Base-by-base conservation (phyloP, 495 filamentous ascomycete species). In the Apodospora peruviana region DNA sequence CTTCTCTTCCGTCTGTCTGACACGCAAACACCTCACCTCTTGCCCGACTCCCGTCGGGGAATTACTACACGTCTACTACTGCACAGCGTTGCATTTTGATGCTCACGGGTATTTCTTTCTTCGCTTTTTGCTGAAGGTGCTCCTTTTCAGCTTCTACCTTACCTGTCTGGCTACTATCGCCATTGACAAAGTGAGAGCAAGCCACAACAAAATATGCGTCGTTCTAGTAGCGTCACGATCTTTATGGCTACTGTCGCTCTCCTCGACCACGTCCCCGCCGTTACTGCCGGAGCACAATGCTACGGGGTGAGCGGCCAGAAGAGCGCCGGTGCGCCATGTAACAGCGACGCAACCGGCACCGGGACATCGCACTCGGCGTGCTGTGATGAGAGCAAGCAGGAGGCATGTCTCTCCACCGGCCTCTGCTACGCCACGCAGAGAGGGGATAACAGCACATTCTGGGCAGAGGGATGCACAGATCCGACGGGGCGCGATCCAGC, bases 401-500 rank as follows among this genome's bases (percentile, higher is more conserved):
- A 66, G 25, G 62, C 60, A 0, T 66, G 62, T 35, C 58, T 66
- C 17, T 63, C 62, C n/a, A 59, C 55, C 14, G 62, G 60, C 1
- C 51, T 63, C 29, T 66, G 60, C 41, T 51, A 55, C 17, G 61
- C 61, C n/a, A 59, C 51, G 17, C 52, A 61, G 16, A 41, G 50
- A 3, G 47, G 51, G 19, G 57, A 63, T 40, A 63, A 61, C 45
- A 49, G 57, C 24, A 21, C 61, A 3, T 56, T 66, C 29, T 63
- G 59, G 57, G 32, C 57, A 1, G 55, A 61, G 16, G 62, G 53
- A 20, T 63, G 62, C 42, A 66, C 62, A 12, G 60, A 66, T 44
- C 44, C 60, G 2, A 59, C 56, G 7, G 61, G 61, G 16, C 49
- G 53, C 36, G 60, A 66, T 43, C 50, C 57, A 9, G 52, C 54